Evolutionary conservation across 352 stramenopile genomes (phyloP), one percentile per base, ranked within the genome.

Genomic region (Phytophthora sp.): DNA sequence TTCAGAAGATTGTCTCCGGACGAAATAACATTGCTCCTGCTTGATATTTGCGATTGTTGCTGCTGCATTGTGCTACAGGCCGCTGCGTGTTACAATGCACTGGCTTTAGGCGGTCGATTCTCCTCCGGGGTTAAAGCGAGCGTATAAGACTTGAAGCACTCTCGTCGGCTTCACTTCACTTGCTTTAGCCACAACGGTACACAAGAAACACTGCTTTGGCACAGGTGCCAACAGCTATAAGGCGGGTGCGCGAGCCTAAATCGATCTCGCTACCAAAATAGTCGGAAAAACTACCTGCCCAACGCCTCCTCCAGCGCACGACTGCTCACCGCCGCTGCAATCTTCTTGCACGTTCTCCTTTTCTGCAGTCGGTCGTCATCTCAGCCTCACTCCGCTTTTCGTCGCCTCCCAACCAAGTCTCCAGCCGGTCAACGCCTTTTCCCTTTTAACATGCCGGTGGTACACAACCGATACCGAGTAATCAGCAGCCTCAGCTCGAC

Each of bases 401-500:
- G 30, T 27, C 45, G 27, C 45, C 29, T 46, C 4, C 31, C 20
- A 2, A 24, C 16, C 46, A 39, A 38, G 27, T 24, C 29, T 52
- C 16, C 16, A 41, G 11, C 46, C 12, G 13, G 26, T 51, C 47
- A 4, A n/a, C 23, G 8, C 20, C n/a, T 8, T 24, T 11, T 44
- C n/a, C 26, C 26, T 12, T 46, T 42, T 7, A 44, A 57, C 26
- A 69, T 70, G 61, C 18, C 39, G 18, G 36, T 71, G 13, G 57
- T 79, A 41, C 68, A 47, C 13, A 57, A 68, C n/a, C 69, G 69
- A 27, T 80, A 80, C 38, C 73, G 63, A 45, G 27, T 75, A 23
- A 44, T 74, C 38, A 41, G 60, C 30, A 65, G 63, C 42, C 68
- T 88, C 20, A 77, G 72, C 59, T 57, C 73, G 12, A 85, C 79